A percentile compares a stretch with the other conserved stretches of the same genome.
Evolutionary conservation across 495 filamentous ascomycete genomes (phyloP).

Genomic region (Hypoxylon trugodes): DNA sequence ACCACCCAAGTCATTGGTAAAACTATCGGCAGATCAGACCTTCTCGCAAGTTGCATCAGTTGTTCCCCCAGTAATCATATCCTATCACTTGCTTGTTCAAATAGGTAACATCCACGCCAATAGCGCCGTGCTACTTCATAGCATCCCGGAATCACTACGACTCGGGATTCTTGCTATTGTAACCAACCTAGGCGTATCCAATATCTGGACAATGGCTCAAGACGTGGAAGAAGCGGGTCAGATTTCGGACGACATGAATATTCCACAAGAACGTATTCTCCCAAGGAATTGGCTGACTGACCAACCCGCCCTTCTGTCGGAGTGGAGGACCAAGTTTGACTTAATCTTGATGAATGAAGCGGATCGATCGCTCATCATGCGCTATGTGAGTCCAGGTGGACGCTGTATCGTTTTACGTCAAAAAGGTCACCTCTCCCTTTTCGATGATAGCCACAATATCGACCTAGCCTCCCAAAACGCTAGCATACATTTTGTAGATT

Average conservation of each 20-base stretch:
- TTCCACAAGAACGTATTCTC: not conserved
- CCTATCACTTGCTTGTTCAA: conserved; percentile 46
- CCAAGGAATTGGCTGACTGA: conserved; percentile 3
- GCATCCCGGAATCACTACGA: not conserved
- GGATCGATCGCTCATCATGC: no score
- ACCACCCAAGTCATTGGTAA: not conserved
- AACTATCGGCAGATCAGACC: conserved; percentile 47
- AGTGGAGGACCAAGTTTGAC: no score
- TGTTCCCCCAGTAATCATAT: conserved; percentile 54
- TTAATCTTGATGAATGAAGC: no score
- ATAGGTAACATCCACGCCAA: not conserved
- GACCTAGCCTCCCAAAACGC: no score
- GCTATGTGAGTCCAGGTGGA: no score
- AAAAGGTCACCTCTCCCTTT: no score
- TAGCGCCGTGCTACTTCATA: not conserved
- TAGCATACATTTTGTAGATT: no score
- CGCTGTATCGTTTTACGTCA: no score
- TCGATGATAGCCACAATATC: no score
- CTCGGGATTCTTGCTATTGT: not conserved
- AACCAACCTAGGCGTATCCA: not conserved
- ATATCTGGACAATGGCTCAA: conserved; percentile 3
- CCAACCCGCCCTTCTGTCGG: no score
- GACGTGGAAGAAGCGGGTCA: not conserved
- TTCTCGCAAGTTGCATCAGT: conserved; percentile 53
- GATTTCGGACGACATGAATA: not conserved